Conservation (phyloP, 2,329 filamentous ascomycete genomes). For the Colletotrichum tamarilloi region DNA sequence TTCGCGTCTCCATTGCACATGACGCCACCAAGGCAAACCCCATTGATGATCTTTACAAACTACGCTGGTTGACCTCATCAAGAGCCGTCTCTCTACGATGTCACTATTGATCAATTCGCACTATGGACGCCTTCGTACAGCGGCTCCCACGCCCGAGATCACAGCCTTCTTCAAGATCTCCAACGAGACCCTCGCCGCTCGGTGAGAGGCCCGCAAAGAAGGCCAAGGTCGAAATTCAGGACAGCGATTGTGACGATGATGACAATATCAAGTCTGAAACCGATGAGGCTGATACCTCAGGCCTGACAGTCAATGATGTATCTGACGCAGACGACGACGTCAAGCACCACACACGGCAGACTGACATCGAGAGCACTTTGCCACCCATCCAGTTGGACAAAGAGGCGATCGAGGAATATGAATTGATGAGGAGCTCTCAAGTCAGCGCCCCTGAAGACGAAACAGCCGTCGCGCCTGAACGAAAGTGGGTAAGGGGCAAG, state of each 20-base stretch:
- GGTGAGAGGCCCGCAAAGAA: constrained; percentile 49
- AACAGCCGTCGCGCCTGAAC: constrained; percentile 3
- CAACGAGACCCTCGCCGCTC: constrained; percentile 25
- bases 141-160: constrained; percentile 38
- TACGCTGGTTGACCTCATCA: neutral
- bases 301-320: constrained; percentile 37
- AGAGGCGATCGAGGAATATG: constrained; percentile 83
- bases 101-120: constrained; percentile 4
- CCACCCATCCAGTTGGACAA: constrained; percentile 74
- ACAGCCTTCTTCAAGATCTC: constrained; percentile 21
- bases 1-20: constrained; percentile 18
- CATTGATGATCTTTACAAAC: neutral
- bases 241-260: constrained; percentile 36
- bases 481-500: constrained; percentile 76
- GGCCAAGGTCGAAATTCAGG: constrained; percentile 42
- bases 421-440: constrained; percentile 72
- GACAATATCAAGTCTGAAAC: constrained; percentile 27
- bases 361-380: constrained; percentile 78
- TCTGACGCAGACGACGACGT: constrained; percentile 40
- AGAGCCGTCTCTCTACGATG: constrained; percentile 5
- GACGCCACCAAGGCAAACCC: constrained; percentile 25
- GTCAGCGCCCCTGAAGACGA: constrained; percentile 50
- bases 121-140: constrained; percentile 53
- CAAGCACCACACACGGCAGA: constrained; percentile 51
- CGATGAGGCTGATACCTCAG: constrained; percentile 47